Evolutionary conservation across 441 rosid species (phyloP).

Genomic region (Syzygium syzygioides): DNA sequence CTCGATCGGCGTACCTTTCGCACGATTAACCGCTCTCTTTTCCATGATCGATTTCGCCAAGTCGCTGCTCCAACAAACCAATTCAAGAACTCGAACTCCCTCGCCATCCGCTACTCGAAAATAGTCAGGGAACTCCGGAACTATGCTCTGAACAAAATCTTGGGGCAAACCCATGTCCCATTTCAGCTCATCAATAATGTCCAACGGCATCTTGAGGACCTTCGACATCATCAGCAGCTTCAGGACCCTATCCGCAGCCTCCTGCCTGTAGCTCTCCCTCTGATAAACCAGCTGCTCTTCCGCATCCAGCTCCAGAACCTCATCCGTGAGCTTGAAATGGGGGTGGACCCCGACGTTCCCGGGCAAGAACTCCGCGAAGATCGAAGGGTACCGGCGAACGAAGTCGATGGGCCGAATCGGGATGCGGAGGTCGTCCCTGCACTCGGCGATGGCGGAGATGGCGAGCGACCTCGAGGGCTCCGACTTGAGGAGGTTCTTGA

Average conservation of each 20-base stretch:
- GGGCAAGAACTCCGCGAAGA: slow-evolving; percentile 69
- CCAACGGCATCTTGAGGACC: slow-evolving; percentile 49
- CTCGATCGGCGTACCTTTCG: slow-evolving; percentile 40
- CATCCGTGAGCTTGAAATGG: slow-evolving; percentile 74
- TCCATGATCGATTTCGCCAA: slow-evolving; percentile 55
- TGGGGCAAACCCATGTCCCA: slow-evolving; percentile 58
- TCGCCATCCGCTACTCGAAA: slow-evolving; percentile 39
- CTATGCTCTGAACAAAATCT: slow-evolving; percentile 34
- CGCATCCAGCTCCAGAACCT: slow-evolving; percentile 61
- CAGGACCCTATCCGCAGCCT: slow-evolving; percentile 61
- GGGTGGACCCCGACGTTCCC: slow-evolving; percentile 69
- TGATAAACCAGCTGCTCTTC: slow-evolving; percentile 79
- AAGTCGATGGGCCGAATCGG: slow-evolving; percentile 83
- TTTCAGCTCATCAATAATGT: slow-evolving; percentile 45
- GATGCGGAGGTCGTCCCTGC: slow-evolving; percentile 44
- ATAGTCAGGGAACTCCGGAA: slow-evolving; percentile 74
- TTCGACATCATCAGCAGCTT: slow-evolving; percentile 67
- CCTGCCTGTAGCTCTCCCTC: slow-evolving; percentile 51
- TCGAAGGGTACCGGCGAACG: slow-evolving; percentile 61
- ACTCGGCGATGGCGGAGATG: slow-evolving; percentile 44
- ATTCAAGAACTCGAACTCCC: slow-evolving; percentile 33
- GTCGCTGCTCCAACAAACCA: slow-evolving; percentile 77
- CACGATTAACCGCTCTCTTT: slow-evolving; percentile 29
- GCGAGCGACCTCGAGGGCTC: slow-evolving; percentile 87
- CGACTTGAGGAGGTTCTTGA: slow-evolving; percentile 68